A percentile compares a stretch with the other conserved stretches of the same genome.
Conservation (phyloP, 2,329 filamentous ascomycete genomes). For the Sclerotiophoma versabilis region DNA sequence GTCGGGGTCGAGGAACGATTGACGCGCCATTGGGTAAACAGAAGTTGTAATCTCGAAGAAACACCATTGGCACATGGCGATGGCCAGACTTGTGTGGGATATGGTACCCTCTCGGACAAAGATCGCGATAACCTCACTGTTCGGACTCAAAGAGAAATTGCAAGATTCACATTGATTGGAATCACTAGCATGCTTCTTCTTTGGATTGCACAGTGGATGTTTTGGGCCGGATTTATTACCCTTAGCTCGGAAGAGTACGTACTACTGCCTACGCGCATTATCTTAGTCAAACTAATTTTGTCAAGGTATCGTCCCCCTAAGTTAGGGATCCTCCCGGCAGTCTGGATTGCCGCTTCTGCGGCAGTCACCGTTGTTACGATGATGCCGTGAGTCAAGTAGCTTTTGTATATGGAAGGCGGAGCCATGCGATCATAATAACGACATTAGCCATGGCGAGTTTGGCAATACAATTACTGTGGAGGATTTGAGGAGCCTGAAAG, state of each 20-base stretch:
- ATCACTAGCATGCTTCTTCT: slow-evolving; percentile 26
- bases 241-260: slow-evolving; percentile 36
- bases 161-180: not conserved
- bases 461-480: too few species aligned
- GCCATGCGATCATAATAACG: too few species aligned
- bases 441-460: too few species aligned
- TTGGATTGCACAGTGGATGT: slow-evolving; percentile 40
- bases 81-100: slow-evolving; percentile 3
- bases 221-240: slow-evolving; percentile 39
- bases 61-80: slow-evolving; percentile 9
- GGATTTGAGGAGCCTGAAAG: too few species aligned
- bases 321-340: slow-evolving; percentile 28
- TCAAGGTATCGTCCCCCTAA: slow-evolving; percentile 38
- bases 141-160: not conserved
- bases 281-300: slow-evolving; percentile 21
- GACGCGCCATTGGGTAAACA: slow-evolving; percentile 10
- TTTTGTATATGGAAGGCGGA: not conserved
- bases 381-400: not conserved
- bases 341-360: slow-evolving; percentile 24
- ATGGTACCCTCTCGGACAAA: slow-evolving; percentile 23
- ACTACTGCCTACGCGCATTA: slow-evolving; percentile 2
- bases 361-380: not conserved
- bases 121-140: not conserved
- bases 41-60: slow-evolving; percentile 13
- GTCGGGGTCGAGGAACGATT: slow-evolving; percentile 11